Evolutionary conservation across 2,329 filamentous ascomycete genomes (phyloP), one percentile per base, ranked within the genome.

Genomic region (Cladosporium sphaerospermum): DNA sequence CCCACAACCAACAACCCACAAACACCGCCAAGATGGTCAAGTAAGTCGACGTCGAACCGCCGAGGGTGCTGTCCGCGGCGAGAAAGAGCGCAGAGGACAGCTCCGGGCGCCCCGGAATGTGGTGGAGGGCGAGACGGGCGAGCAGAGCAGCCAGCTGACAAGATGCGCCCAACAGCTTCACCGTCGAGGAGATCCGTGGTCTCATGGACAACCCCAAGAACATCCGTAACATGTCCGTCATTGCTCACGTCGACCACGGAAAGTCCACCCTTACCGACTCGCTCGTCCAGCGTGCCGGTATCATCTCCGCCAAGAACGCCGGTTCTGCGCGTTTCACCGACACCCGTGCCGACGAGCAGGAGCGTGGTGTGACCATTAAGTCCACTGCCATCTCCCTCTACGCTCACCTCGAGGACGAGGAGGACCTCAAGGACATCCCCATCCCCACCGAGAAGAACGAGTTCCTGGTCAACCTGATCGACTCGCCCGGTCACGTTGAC

Each of bases 361-460:
- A 99, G 75, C 91, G 93, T 86, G 90, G 93, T 85, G 96, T 99
- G 71, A 99, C 93, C 69, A 99, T 99, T 86, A 99, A 99, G 86
- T 99, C 93, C 55, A 99, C 93, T 60, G 93, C 95, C 77, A 99
- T 99, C 80, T 97, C 95, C 66, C 85, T 99, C 71, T 99, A 93
- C 78, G 90, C 89, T 71, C 79, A 84, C 68, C 84, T 99, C 63
- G 76, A 81, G 57, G 84, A 88, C 64, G 78, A 81, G 45, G 92
- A 96, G 56, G 93, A 97, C 72, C 72, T 96, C 64, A 95, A 96
- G 84, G 93, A 99, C 72, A 90, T 97, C 65, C 86, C 87, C 64
- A 84, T 90, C 77, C 86, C 89, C 78, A 88, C 89, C 65, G 82
- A 90, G 60, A 93, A 93, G 76, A 87, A 86, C 75, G 89, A 96